Evolutionary conservation across 805 yeast species (phyloP), one percentile per base, ranked within the genome.

Genomic region (Wickerhamiella galacta): DNA sequence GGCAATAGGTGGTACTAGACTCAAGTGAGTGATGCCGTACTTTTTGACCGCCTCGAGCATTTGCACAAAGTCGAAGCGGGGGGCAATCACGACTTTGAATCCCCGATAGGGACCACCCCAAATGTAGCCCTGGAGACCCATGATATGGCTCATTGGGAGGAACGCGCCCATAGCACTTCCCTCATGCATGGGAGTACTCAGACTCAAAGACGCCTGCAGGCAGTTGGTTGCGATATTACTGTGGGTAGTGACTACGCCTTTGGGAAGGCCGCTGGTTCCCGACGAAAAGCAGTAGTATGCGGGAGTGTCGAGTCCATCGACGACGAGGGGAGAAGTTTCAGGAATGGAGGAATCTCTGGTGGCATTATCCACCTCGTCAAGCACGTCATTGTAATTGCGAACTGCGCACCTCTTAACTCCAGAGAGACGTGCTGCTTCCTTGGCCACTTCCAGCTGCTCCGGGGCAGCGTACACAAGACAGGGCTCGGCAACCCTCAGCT

Each of bases 171-270:
- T 52, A 31, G 52, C 41, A 34, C 58, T 39, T 25, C 37, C 39
- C 1, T 53, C 51, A n/a, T n/a, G n/a, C n/a, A n/a, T n/a, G n/a
- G n/a, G n/a, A n/a, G n/a, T n/a, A n/a, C 20, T 53, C 7, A 32
- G 7, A 5, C 18, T 38, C 30, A 55, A 48, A 1, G 28, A 17
- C 27, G 22, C 9, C 35, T 43, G 47, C 12, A 35, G 38, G 11
- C 57, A 44, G 31, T 57, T 58, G 12, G 62, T 48, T 9, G 56
- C 57, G 14, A 67, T 59, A 37, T 70, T 72, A 26, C 51, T 52
- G 40, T 75, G 81, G 20, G 66, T 61, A 38, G 74, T 55, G 18
- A 70, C 68, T 19, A 73, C 83, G 47, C 85, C 85, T 55, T 77
- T 77, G 39, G 85, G 79, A 27, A 72, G 66, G 38, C 85, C 83